phyloP scores from a whole-genome alignment of 805 yeast species.

The Schwanniomyces polymorphus region DNA sequence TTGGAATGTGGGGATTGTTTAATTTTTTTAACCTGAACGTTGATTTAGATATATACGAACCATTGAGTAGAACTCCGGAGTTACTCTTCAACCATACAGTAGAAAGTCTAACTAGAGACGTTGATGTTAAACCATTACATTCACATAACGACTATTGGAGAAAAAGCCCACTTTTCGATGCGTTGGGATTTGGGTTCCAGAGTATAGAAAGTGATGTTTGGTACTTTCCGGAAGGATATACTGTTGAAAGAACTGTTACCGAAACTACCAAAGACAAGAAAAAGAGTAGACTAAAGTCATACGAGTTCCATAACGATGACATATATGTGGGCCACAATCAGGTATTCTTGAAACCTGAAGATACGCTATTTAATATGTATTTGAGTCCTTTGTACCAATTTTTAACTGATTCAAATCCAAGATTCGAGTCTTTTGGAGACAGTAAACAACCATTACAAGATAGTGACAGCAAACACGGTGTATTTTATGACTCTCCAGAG shows the following conservation, averaged over 20 bases:
- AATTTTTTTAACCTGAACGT: slow-evolving; percentile 6
- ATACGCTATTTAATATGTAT: slow-evolving; percentile 52
- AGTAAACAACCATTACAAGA: slow-evolving; percentile 12
- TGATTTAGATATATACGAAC: neutral
- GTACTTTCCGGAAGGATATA: slow-evolving; percentile 39
- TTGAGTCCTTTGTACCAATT: slow-evolving; percentile 51
- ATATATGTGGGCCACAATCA: slow-evolving; percentile 66
- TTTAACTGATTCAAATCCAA: slow-evolving; percentile 49
- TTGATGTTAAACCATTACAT: slow-evolving; percentile 49
- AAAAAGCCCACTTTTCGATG: slow-evolving; percentile 55
- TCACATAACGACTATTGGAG: slow-evolving; percentile 77
- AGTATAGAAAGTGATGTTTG: slow-evolving; percentile 72
- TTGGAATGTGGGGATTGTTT: slow-evolving; percentile 14
- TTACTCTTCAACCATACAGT: slow-evolving; percentile 19
- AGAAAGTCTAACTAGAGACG: slow-evolving; percentile 34
- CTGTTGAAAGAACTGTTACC: slow-evolving; percentile 25
- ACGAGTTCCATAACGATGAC: slow-evolving; percentile 25
- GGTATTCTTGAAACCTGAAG: slow-evolving; percentile 41
- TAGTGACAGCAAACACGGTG: slow-evolving; percentile 22
- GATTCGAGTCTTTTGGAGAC: slow-evolving; percentile 6
- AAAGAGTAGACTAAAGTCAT: slow-evolving; percentile 8
- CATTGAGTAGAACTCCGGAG: slow-evolving; percentile 13
- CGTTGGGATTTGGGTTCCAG: slow-evolving; percentile 52
- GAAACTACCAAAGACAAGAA: slow-evolving; percentile 17
- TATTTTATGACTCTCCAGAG: slow-evolving; percentile 44